Evolutionary conservation across 2,329 filamentous ascomycete genomes (phyloP), one percentile per base, ranked within the genome.

Genomic region (Aplosporella prunicola): DNA sequence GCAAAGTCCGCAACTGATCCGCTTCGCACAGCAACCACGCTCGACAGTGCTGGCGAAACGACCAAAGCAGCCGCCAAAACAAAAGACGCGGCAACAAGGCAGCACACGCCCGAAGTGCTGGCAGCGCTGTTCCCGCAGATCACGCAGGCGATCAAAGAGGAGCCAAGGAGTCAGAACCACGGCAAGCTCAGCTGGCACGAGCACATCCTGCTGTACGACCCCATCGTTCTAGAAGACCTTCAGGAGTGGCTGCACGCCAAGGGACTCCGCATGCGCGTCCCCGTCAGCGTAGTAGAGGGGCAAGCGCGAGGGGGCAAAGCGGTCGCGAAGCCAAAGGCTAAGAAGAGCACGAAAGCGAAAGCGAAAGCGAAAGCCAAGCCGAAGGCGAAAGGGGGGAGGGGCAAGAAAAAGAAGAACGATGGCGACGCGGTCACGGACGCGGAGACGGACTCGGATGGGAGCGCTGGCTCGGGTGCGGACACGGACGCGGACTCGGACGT

Each of bases 151-250:
- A 57, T 78, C 23, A 66, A 61, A 24, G 52, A 55, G 5, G 61
- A 67, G 18, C 52, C 61, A 13, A 61, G 58, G 5, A 58, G 58
- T 2, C 59, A 56, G 7, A 47, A 43, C 2, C 54, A 69, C 40
- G 53, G 56, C 5, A 55, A 50, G 5, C 69, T 68, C 3, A 86
- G 76, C 2, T 96, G 88, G 84, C 71, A 93, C 49, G 86, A 96
- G 60, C 93, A 87, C 62, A 95, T 98, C 31, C 67, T 96, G 5
- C 75, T 96, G 55, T 96, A 93, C 55, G 88, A 96, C 50, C 86
- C 89, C 0, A 81, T 98, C 28, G 71, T 91, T 1, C 61, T 95
- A 0, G 89, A 96, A 59, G 87, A 95, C 46, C 65, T 98, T 10
- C 74, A 88, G 0, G 62, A 66, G 0, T 96, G 87, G 82, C 62